These are phyloP conservation scores for Liriodendron chinense DNA, from an alignment of 164 flowering plant species.

Conservation along the genomic window DNA sequence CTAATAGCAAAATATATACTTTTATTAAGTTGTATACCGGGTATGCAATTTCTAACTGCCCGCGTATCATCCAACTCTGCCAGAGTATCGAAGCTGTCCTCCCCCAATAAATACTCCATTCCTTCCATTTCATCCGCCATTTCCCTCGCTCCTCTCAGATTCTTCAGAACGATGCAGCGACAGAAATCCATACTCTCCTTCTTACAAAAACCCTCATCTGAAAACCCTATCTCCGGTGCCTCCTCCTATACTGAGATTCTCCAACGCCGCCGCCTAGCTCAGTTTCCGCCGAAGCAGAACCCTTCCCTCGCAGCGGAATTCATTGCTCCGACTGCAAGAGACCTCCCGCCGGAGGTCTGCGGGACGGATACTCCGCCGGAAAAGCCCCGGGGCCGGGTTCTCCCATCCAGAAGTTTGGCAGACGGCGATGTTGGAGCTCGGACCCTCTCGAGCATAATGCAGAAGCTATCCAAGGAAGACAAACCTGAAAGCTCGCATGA, in stretches of 20 bases:
- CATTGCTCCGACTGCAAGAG: constrained; percentile 2
- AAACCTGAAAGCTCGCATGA: constrained; percentile 15
- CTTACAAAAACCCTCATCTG: constrained; percentile 53
- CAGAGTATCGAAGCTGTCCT: too few relatives aligned
- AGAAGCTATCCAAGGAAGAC: constrained; percentile 59
- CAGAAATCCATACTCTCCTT: constrained; percentile 77
- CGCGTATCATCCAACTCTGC: too few relatives aligned
- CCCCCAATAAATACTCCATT: not conserved
- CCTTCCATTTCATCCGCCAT: not conserved
- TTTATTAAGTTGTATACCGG: too few relatives aligned
- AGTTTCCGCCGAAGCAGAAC: constrained; percentile 20
- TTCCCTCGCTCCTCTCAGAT: not conserved
- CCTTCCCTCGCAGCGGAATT: constrained; percentile 8
- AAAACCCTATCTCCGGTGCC: constrained; percentile 20
- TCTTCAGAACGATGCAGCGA: constrained; percentile 56
- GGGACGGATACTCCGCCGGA: constrained; percentile 97
- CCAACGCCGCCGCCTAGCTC: constrained; percentile 13
- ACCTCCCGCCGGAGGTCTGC: constrained; percentile 29
- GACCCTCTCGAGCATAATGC: constrained; percentile 66
- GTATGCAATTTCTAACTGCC: too few relatives aligned
- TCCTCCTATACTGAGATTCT: constrained; percentile 17
- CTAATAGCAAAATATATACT: too few relatives aligned
- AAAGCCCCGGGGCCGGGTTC: constrained; percentile 62
- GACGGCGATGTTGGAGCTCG: constrained; percentile 30
- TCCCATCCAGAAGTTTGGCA: constrained; percentile 21